phyloP scores from a whole-genome alignment of 2,329 filamentous ascomycete species.

The Fusarium setosum region DNA sequence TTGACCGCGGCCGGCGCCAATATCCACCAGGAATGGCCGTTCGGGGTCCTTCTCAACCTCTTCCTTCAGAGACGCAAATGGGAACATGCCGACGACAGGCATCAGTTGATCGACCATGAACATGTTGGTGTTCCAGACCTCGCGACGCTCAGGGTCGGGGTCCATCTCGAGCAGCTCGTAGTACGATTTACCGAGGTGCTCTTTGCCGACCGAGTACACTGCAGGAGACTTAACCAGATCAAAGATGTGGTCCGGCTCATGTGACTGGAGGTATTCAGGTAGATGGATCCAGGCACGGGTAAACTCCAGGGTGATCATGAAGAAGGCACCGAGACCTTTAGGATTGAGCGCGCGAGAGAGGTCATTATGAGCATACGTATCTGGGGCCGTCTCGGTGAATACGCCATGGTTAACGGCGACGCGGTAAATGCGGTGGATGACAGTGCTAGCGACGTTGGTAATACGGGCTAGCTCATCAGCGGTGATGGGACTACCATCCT shows the following conservation, averaged over 20 bases:
- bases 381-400: constrained; percentile 42
- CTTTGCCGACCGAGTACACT: constrained; percentile 46
- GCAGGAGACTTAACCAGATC: constrained; percentile 48
- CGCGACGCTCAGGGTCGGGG: constrained; percentile 42
- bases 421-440: constrained; percentile 47
- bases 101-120: constrained; percentile 46
- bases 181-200: constrained; percentile 48
- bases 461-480: constrained; percentile 34
- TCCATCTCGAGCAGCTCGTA: constrained; percentile 48
- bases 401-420: constrained; percentile 46
- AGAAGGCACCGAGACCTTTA: constrained; percentile 44
- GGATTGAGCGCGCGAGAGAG: constrained; percentile 45
- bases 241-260: constrained; percentile 46
- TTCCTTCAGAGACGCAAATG: constrained; percentile 44
- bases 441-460: constrained; percentile 45
- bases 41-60: constrained; percentile 44
- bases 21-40: constrained; percentile 46
- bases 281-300: constrained; percentile 40
- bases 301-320: constrained; percentile 48
- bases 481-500: constrained; percentile 35
- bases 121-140: constrained; percentile 49
- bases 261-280: constrained; percentile 47
- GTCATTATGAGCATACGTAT: constrained; percentile 48
- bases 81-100: constrained; percentile 51
- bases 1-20: constrained; percentile 47